Base-by-base conservation (phyloP, 352 stramenopile genomes). In the Thalassiosira ordinaria region DNA sequence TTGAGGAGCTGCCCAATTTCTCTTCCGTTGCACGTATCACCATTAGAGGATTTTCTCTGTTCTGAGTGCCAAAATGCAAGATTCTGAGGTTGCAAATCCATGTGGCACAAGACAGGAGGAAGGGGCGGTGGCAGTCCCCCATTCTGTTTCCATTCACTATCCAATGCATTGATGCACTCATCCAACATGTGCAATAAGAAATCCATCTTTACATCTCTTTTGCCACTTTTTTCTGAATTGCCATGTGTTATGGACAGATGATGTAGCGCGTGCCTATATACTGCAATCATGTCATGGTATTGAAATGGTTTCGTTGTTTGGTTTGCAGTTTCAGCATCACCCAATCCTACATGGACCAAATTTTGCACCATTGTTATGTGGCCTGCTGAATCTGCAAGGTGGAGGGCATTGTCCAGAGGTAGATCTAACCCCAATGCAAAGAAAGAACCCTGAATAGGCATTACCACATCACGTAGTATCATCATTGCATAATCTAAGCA, bases 81-180 rank as follows among this genome's bases (percentile, higher is more conserved):
- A 74, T 93, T 93, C 78, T 93, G 89, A 33, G 89, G 89, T 68
- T 93, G 89, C 52, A 89, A 85, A 79, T 93, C 89, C 80, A 93
- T 87, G 61, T 93, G 89, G 56, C 84, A 85, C 31, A 92, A 63
- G 4, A 90, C 83, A 59, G 61, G 55, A 26, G 80, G 76, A 11
- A 91, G 44, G 14, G 66, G 55, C 18, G 64, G 60, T 11, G 55
- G 65, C n/a, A 7, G 16, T 11, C 44, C 61, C 8, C 26, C 24
- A 59, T 44, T n/a, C 1, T 53, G 37, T 51, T 55, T 39, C 74
- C 74, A 83, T 71, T 78, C 74, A 62, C 61, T 46, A 29, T 64
- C 39, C 20, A 83, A 76, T 26, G 66, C 46, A 37, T 22, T 22
- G 0, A 78, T 20, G 35, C 66, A 83, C 56, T 62, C 24, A 0